phyloP scores from a whole-genome alignment of 768 basidiomycete species.

The Tricholoma hemisulphureum region DNA sequence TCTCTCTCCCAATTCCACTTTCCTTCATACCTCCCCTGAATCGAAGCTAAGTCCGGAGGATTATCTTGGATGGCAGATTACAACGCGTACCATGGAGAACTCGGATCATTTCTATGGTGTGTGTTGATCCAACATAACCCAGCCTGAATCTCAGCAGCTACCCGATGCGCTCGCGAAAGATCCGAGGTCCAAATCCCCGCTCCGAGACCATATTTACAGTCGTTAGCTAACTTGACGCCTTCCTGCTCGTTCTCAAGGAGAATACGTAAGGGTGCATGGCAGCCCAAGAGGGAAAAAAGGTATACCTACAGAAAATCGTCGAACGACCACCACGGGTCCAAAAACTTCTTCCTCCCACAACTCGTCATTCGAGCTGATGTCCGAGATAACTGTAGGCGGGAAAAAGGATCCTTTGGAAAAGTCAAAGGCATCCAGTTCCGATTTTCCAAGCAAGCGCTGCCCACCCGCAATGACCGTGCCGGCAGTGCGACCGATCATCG shows the following conservation, averaged over 20 bases:
- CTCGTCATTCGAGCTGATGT: constrained; percentile 54
- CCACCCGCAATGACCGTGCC: constrained; percentile 65
- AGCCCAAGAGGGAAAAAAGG: background rate
- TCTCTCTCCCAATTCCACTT: constrained; percentile 85
- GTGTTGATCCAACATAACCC: constrained; percentile 89
- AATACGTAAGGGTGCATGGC: too few relatives aligned
- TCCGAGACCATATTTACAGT: constrained; percentile 77
- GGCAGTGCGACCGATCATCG: constrained; percentile 45
- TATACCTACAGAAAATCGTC: constrained; percentile 35
- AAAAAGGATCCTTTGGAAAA: constrained; percentile 74
- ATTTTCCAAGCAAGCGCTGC: constrained; percentile 56
- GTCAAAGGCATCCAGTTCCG: constrained; percentile 68
- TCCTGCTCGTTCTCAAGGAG: constrained; percentile 55
- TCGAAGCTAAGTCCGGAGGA: background rate
- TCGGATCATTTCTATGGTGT: constrained; percentile 87
- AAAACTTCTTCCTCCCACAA: constrained; percentile 86
- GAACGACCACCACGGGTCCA: constrained; percentile 79
- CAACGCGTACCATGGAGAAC: constrained; percentile 72
- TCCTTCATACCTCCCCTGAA: constrained; percentile 89
- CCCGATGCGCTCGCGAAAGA: constrained; percentile 72
- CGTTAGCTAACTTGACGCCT: constrained; percentile 68
- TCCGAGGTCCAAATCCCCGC: constrained; percentile 79
- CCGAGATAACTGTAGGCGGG: constrained; percentile 72
- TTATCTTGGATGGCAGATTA: background rate
- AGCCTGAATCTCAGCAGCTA: constrained; percentile 65